Evolutionary conservation across 1,284 basidiomycete species (phyloP).

Genomic region (Cutaneotrichosporon arboriforme): DNA sequence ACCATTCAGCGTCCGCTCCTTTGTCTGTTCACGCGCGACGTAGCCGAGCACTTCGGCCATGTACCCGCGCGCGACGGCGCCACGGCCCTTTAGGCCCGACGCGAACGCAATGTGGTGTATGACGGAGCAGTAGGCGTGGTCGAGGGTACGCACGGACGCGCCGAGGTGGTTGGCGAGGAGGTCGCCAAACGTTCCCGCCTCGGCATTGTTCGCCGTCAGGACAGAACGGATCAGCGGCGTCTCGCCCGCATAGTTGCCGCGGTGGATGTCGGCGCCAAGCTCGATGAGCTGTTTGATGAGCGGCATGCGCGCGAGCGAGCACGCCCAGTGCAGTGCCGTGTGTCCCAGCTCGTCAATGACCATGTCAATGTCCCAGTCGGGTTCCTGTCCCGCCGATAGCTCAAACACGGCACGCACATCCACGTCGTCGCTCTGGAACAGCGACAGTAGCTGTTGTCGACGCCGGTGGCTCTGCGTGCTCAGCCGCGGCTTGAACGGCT

Average conservation of each 20-base stretch:
- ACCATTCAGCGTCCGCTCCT: slow-evolving; percentile 4
- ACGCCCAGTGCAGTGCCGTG: slow-evolving; percentile 88
- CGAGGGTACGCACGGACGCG: slow-evolving; percentile 77
- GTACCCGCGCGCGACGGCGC: slow-evolving; percentile 80
- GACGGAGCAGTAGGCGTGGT: slow-evolving; percentile 80
- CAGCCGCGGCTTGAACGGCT: slow-evolving; percentile 58
- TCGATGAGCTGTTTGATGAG: slow-evolving; percentile 64
- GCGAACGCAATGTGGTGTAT: slow-evolving; percentile 91
- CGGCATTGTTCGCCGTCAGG: slow-evolving; percentile 80
- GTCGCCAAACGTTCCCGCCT: slow-evolving; percentile 65
- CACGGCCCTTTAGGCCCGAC: slow-evolving; percentile 84
- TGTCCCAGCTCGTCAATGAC: slow-evolving; percentile 92
- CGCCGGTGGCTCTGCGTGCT: slow-evolving; percentile 52
- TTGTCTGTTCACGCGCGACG: slow-evolving; percentile 52
- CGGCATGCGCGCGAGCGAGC: slow-evolving; percentile 69
- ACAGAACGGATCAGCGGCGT: slow-evolving; percentile 90
- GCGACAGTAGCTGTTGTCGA: slow-evolving; percentile 30
- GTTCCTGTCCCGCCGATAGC: slow-evolving; percentile 14
- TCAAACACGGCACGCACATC: slow-evolving; percentile 29
- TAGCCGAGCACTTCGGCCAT: slow-evolving; percentile 84
- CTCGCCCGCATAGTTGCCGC: slow-evolving; percentile 90
- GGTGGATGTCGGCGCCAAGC: slow-evolving; percentile 74
- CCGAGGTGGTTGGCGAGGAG: slow-evolving; percentile 56
- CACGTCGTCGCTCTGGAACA: slow-evolving; percentile 30
- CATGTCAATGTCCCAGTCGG: slow-evolving; percentile 62